These are phyloP conservation scores for maize (Zea mays) DNA, from an alignment of 176 grass and related monocot species.

Conservation along the genomic window Zm-B73-REFERENCE-NAM-5.0 NC_050099.1:199310001-199310500, in stretches of 20 bases:
- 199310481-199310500: slow-evolving; percentile 55
- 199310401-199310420: slow-evolving; percentile 34
- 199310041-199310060: slow-evolving; percentile 46
- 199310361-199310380: slow-evolving; percentile 38
- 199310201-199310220: slow-evolving; percentile 65
- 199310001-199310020: slow-evolving; percentile 54
- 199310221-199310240: slow-evolving; percentile 22
- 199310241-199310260: neutral
- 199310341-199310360: slow-evolving; percentile 42
- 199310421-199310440: slow-evolving; percentile 37
- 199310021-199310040: slow-evolving; percentile 57
- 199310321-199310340: slow-evolving; percentile 40
- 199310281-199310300: slow-evolving; percentile 32
- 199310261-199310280: slow-evolving; percentile 12
- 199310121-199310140: slow-evolving; percentile 33
- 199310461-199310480: slow-evolving; percentile 38
- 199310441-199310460: slow-evolving; percentile 51
- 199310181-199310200: slow-evolving; percentile 52
- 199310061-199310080: slow-evolving; percentile 28
- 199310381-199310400: slow-evolving; percentile 44
- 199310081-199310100: slow-evolving; percentile 29
- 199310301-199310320: slow-evolving; percentile 33
- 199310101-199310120: slow-evolving; percentile 43
- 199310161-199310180: slow-evolving; percentile 5
- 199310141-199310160: neutral